A percentile compares a stretch with the other conserved stretches of the same genome.
phyloP scores from a whole-genome alignment of 331 rosid genomes.

The Acacia concinna region DNA sequence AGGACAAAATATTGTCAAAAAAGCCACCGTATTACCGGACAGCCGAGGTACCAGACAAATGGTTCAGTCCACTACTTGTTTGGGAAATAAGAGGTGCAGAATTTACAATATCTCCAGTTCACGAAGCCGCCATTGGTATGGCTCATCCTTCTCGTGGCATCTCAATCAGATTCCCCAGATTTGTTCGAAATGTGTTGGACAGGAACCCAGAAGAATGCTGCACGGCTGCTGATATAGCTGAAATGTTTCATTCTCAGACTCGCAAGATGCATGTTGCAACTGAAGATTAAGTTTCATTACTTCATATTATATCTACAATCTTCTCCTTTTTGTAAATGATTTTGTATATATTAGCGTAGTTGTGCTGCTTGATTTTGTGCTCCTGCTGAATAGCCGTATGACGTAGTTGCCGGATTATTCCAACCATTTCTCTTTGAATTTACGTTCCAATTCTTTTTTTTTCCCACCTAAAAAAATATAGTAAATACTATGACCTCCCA shows the following conservation, averaged over 20 bases:
- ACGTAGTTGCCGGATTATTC: background rate
- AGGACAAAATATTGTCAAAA: slow-evolving; percentile 63
- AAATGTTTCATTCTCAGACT: slow-evolving; percentile 73
- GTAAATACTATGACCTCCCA: no score
- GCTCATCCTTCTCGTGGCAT: slow-evolving; percentile 88
- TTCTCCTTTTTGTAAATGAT: slow-evolving; percentile 17
- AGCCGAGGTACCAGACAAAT: slow-evolving; percentile 71
- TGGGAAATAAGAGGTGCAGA: slow-evolving; percentile 95
- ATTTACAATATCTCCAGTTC: slow-evolving; percentile 90
- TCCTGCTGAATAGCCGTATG: background rate
- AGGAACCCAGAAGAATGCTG: slow-evolving; percentile 88
- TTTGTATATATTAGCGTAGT: slow-evolving; percentile 21
- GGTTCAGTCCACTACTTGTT: slow-evolving; percentile 72
- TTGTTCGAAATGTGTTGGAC: slow-evolving; percentile 48
- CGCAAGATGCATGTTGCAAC: slow-evolving; percentile 81
- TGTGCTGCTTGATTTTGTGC: background rate
- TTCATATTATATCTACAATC: background rate
- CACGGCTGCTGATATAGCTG: slow-evolving; percentile 68
- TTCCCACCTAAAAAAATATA: no score
- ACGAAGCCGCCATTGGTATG: slow-evolving; percentile 80
- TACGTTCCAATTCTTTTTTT: no score
- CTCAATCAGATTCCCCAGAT: slow-evolving; percentile 88
- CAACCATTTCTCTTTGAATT: background rate
- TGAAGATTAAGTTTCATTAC: slow-evolving; percentile 34
- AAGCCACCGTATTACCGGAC: slow-evolving; percentile 83